Conservation (phyloP, 805 yeast species). For the Martiniozyma abietophila region DNA sequence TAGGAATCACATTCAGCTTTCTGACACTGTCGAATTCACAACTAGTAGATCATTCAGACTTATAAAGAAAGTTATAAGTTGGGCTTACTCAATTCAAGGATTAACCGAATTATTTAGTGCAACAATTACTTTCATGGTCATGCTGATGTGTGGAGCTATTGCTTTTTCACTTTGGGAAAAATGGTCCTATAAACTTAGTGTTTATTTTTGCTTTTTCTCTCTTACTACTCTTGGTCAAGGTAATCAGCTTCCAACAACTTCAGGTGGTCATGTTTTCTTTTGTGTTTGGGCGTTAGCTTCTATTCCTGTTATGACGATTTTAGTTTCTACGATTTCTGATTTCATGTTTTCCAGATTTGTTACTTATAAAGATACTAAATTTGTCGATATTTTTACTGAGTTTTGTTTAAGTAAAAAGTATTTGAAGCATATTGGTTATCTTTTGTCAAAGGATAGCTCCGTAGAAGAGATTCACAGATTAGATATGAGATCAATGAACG, state of each 20-base stretch:
- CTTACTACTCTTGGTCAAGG: conserved; percentile 84
- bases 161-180: conserved; percentile 50
- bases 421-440: conserved; percentile 5
- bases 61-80: conserved; percentile 44
- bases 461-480: conserved; percentile 1
- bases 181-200: conserved; percentile 63
- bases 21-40: neutral
- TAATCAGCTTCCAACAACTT: conserved; percentile 50
- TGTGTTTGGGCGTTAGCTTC: conserved; percentile 76
- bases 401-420: conserved; percentile 7
- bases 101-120: conserved; percentile 32
- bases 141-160: conserved; percentile 69
- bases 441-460: conserved; percentile 2
- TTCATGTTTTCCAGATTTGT: conserved; percentile 30
- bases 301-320: conserved; percentile 78
- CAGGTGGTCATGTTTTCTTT: conserved; percentile 66
- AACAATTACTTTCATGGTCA: conserved; percentile 37
- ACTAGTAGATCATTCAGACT: conserved; percentile 39
- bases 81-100: conserved; percentile 32
- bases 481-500: conserved; percentile 6
- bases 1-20: conserved; percentile 14
- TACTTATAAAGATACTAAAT: conserved; percentile 11
- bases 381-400: conserved; percentile 12
- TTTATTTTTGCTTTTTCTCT: conserved; percentile 72
- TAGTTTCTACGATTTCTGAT: conserved; percentile 68